Evolutionary conservation across 2,329 filamentous ascomycete genomes (phyloP).

Genomic region (Phyllosticta paracitricarpa): DNA sequence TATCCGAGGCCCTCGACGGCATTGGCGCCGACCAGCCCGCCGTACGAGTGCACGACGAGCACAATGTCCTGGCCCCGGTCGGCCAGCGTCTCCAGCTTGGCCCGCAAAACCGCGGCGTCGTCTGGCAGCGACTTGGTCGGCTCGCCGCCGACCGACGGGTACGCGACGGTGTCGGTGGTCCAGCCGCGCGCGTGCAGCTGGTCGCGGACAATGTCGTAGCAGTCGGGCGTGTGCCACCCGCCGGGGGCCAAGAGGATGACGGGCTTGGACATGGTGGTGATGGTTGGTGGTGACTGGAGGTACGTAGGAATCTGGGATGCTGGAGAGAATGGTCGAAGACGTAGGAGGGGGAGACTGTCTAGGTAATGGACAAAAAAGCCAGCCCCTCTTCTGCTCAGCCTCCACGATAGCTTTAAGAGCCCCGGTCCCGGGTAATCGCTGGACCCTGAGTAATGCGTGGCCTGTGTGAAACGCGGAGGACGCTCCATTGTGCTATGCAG

Average conservation of each 20-base stretch:
- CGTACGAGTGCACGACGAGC: constrained; percentile 28
- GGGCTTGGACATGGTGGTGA: constrained; percentile 15
- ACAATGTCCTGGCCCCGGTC: constrained; percentile 26
- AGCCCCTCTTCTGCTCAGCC: background rate
- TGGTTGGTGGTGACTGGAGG: background rate
- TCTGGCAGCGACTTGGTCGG: constrained; percentile 22
- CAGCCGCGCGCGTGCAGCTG: constrained; percentile 24
- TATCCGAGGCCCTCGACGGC: constrained; percentile 24
- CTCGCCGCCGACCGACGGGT: constrained; percentile 21
- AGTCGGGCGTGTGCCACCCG: constrained; percentile 27
- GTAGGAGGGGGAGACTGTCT: background rate
- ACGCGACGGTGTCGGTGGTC: constrained; percentile 18
- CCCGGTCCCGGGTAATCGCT: background rate
- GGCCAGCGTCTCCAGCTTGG: constrained; percentile 25
- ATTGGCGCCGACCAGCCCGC: constrained; percentile 15
- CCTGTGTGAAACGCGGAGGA: no score
- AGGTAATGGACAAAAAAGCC: background rate
- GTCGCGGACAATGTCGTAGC: constrained; percentile 17
- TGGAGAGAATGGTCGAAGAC: background rate
- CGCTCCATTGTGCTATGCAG: no score
- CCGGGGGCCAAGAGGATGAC: constrained; percentile 29
- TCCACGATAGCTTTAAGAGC: background rate
- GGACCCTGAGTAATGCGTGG: background rate
- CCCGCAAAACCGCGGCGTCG: constrained; percentile 25
- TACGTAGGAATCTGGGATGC: background rate